Conservation (phyloP, 805 yeast species). For the Candida awuae region DNA sequence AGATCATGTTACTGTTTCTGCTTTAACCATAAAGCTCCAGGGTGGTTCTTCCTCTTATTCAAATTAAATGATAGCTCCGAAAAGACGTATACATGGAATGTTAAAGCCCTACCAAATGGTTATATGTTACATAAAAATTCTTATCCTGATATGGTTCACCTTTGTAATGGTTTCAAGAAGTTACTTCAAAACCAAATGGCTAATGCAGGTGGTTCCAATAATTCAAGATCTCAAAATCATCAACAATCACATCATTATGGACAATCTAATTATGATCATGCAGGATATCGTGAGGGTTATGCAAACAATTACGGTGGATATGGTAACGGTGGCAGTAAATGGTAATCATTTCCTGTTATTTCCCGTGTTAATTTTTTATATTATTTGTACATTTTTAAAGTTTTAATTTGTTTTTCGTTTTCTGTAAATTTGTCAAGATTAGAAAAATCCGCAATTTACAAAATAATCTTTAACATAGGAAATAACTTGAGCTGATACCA, state of each 20-base stretch:
- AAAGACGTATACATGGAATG: slow-evolving; percentile 77
- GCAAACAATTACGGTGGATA: slow-evolving; percentile 6
- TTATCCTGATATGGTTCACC: slow-evolving; percentile 81
- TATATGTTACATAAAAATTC: slow-evolving; percentile 68
- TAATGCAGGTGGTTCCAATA: slow-evolving; percentile 8
- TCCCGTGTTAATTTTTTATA: background rate
- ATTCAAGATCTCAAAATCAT: slow-evolving; percentile 6
- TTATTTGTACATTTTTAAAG: background rate
- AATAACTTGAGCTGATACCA: no score
- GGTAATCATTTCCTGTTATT: background rate
- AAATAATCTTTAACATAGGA: no score
- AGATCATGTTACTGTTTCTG: slow-evolving; percentile 88
- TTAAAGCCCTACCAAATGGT: slow-evolving; percentile 83
- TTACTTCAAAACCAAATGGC: slow-evolving; percentile 25
- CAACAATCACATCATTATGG: slow-evolving; percentile 8
- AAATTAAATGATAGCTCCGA: slow-evolving; percentile 62
- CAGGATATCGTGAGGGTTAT: slow-evolving; percentile 11
- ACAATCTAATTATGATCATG: background rate
- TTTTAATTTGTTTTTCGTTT: no score
- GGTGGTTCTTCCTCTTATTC: slow-evolving; percentile 85
- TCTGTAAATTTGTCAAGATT: no score
- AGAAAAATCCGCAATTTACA: no score
- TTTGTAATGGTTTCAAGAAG: slow-evolving; percentile 92
- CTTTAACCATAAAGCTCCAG: slow-evolving; percentile 83
- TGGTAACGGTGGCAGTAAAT: slow-evolving; percentile 5